Conservation (phyloP, 1,284 basidiomycete species). For the Leccinum griseonigrum region DNA sequence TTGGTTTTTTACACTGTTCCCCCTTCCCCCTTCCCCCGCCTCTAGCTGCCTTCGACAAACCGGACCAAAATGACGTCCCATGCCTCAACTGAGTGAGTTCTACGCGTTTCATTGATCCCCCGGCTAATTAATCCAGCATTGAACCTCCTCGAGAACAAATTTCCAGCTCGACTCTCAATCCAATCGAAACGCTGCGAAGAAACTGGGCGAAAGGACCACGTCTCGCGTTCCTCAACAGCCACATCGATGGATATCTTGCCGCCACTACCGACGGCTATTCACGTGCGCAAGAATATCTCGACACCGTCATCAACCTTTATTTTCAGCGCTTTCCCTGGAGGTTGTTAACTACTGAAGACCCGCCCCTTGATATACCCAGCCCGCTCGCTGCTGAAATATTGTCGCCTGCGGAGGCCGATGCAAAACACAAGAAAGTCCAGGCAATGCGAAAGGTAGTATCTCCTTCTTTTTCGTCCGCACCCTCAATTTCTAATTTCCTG, state of each 20-base stretch:
- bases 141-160: too few species aligned
- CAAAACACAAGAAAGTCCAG: neutral
- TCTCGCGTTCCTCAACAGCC: neutral
- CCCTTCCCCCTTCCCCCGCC: too few species aligned
- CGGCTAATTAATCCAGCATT: too few species aligned
- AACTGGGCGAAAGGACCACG: neutral
- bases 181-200: neutral
- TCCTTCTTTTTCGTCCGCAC: neutral
- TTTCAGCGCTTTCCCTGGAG: neutral
- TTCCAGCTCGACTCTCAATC: too few species aligned
- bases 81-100: too few species aligned
- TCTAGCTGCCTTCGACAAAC: too few species aligned
- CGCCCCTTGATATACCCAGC: neutral
- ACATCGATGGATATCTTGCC: neutral
- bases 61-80: too few species aligned
- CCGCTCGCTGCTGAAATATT: neutral
- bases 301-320: neutral
- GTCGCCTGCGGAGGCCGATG: neutral
- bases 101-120: too few species aligned
- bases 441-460: neutral
- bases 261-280: neutral
- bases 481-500: neutral
- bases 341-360: neutral
- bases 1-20: too few species aligned
- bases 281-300: neutral